These are phyloP conservation scores for Coniochaeta ligniaria DNA, from an alignment of 2,329 filamentous ascomycete genomes.

Conservation along the genomic window DNA sequence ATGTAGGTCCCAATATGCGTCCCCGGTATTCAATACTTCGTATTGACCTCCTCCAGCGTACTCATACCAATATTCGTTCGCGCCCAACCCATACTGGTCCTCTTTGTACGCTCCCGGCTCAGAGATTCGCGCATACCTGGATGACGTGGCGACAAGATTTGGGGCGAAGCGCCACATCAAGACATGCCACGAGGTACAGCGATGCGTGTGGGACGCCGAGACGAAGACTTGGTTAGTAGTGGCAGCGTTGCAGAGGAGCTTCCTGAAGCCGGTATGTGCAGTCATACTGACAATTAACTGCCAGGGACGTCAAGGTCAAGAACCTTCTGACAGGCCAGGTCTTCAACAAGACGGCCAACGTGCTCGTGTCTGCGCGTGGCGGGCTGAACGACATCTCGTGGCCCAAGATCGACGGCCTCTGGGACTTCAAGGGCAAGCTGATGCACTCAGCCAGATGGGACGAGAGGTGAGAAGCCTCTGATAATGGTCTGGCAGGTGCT, in stretches of 20 bases:
- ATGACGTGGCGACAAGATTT: conserved; percentile 36
- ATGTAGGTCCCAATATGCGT: conserved; percentile 16
- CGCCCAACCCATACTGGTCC: conserved; percentile 47
- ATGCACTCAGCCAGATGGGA: conserved; percentile 18
- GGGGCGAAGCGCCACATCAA: conserved; percentile 38
- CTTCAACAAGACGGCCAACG: background rate
- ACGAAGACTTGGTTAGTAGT: background rate
- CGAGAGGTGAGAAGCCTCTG: background rate
- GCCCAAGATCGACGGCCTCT: conserved; percentile 14
- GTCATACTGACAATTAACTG: background rate
- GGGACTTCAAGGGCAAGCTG: conserved; percentile 14
- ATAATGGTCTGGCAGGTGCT: background rate
- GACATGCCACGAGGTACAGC: conserved; percentile 30
- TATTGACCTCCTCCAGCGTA: conserved; percentile 25
- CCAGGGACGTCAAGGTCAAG: background rate
- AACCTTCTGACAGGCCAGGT: background rate
- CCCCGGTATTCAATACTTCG: background rate
- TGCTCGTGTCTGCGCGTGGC: background rate
- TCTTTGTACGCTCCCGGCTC: conserved; percentile 37
- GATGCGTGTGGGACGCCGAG: conserved; percentile 16
- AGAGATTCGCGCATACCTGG: conserved; percentile 42
- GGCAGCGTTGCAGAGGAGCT: background rate
- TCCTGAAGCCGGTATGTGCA: background rate
- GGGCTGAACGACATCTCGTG: background rate
- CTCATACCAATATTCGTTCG: conserved; percentile 49